phyloP scores from a whole-genome alignment of 2,329 filamentous ascomycete genomes.

The Trichoderma guizhouense region DNA sequence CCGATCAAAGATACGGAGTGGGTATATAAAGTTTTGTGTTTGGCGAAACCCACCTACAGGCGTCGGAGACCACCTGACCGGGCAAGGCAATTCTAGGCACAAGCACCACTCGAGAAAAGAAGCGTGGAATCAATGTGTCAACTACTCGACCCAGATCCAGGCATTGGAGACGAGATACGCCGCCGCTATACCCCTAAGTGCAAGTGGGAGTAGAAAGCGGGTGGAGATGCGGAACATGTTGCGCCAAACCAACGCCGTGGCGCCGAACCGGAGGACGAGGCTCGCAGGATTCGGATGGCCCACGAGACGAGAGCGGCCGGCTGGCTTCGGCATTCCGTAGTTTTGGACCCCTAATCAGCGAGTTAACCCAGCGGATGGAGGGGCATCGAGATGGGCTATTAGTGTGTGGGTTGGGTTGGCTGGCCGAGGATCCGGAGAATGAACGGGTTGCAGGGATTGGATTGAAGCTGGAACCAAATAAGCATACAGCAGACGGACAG shows the following conservation, averaged over 20 bases:
- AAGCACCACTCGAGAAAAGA: background rate
- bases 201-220: constrained; percentile 42
- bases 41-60: background rate
- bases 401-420: background rate
- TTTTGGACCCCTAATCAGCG: background rate
- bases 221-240: constrained; percentile 9
- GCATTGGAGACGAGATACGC: constrained; percentile 12
- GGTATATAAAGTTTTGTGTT: background rate
- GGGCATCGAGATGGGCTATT: constrained; percentile 3
- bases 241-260: background rate
- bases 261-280: background rate
- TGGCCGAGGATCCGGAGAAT: background rate
- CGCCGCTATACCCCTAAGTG: constrained; percentile 55
- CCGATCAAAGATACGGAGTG: background rate
- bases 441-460: background rate
- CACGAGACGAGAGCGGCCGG: constrained; percentile 8
- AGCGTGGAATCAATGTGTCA: constrained; percentile 13
- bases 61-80: background rate
- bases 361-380: background rate
- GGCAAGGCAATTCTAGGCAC: constrained; percentile 3
- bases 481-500: background rate
- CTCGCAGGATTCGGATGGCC: background rate
- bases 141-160: background rate
- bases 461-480: background rate
- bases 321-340: constrained; percentile 19